Evolutionary conservation across 768 basidiomycete genomes (phyloP), one percentile per base, ranked within the genome.

Genomic region (Auricularia sp.): DNA sequence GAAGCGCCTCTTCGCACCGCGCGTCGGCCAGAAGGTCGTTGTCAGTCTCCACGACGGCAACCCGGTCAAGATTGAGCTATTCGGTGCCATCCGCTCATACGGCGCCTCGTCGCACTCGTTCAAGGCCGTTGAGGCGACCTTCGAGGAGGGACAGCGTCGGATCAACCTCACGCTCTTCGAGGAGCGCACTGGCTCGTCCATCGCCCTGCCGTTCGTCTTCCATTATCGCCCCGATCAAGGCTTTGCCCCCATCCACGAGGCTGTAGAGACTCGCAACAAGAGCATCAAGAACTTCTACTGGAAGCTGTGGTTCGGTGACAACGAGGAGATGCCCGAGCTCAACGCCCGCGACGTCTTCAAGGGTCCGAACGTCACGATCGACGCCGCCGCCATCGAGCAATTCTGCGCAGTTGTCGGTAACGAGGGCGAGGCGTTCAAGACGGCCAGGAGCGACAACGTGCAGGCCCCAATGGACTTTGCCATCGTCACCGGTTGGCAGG

Each of bases 381-480:
- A 88, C 51, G 84, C 87, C 21, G 77, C 79, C 7, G 87, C 86
- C 37, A 82, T 99, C 13, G 92, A 97, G 75, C 81, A 83, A 11
- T 99, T 99, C 82, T 96, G 93, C 70, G 83, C 86, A 29, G 89
- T 99, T 61, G 86, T 98, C 64, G 96, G 95, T 37, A 98, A 98
- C 76, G 88, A 95, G 71, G 88, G 85, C 36, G 96, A 94, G 73
- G 83, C 83, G 1, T 99, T 96, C 83, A 93, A 95, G 82, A 79
- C 82, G 13, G 84, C 81, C 3, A 83, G 93, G 65, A 87, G 81
- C 61, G 79, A 81, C 29, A 80, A 81, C 39, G 84, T 93, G 54
- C 85, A 90, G 71, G 94, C 96, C 1, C 97, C 97, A 0, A 96
- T 99, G 92, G 96, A 98, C 77, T 98, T 97, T 70, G 93, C 95